Base-by-base conservation (phyloP, 169 alveolate genomes). In the Plasmodium cynomolgi region DNA sequence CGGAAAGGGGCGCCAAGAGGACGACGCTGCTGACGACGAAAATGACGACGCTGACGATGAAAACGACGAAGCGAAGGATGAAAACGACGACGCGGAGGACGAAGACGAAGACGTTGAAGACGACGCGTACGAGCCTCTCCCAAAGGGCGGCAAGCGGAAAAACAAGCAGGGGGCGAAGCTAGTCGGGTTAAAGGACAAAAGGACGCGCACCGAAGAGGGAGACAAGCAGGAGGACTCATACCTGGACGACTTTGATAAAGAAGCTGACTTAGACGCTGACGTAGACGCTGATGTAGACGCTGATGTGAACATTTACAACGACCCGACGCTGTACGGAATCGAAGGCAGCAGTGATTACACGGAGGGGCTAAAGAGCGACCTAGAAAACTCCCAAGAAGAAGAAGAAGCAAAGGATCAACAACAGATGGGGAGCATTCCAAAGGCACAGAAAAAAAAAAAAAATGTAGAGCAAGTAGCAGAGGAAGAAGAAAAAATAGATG, bases 261-360 rank as follows among this genome's bases (percentile, higher is more conserved):
- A 72, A 23, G 72, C 26, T 72, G 92, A 84, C 74, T 23, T 29
- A 20, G 39, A 84, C 47, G 44, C 44, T 5, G 92, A 84, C 47
- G 92, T n/a, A n/a, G n/a, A 85, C 41, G 56, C 44, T n/a, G 93
- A 77, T 62, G 80, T 54, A n/a, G 93, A 85, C 20, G 29, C 62
- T 3, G 93, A 85, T 74, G 80, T 85, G 62, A 85, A 85, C 9
- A 85, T 85, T 54, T 74, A 85, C 33, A 85, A 85, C 44, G 86
- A 85, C 39, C 93, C 93, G 41, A 85, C 86, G 29, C 20, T 75
- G 41, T 85, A 85, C 68, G 93, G 93, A 50, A 85, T 85, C 37
- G 93, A 85, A 85, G 93, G 93, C 7, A 85, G 93, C 41, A 85
- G 93, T 77, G 93, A 85, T 44, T 85, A 85, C 81, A 54, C 93